Percentiles rank a stretch among this genome's conserved stretches.
These are phyloP conservation scores for Lathyrus oleraceus DNA, from an alignment of 306 rosid species.

Conservation along the genomic window DNA sequence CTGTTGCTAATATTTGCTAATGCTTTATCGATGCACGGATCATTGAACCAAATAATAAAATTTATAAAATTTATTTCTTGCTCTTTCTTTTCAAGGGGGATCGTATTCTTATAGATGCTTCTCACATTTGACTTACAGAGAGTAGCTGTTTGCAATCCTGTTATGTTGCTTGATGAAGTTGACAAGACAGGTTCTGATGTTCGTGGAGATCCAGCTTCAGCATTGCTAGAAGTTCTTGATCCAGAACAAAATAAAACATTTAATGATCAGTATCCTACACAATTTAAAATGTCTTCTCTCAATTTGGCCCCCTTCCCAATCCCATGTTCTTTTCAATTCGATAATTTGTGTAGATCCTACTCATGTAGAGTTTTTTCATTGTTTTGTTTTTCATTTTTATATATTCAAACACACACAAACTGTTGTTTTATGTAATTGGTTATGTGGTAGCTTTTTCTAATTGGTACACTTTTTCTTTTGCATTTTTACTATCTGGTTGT, in stretches of 20 bases:
- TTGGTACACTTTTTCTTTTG: constrained; percentile 18
- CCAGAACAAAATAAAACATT: constrained; percentile 93
- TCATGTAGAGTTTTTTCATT: background rate
- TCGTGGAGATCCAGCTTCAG: constrained; percentile 99
- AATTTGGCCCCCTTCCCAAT: background rate
- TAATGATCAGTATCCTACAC: constrained; percentile 97
- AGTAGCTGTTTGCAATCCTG: constrained; percentile 92
- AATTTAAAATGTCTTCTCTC: constrained; percentile 11
- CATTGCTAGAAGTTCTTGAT: constrained; percentile 97
- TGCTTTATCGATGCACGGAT: too few relatives aligned
- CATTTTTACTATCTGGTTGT: constrained; percentile 29
- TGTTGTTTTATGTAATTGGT: constrained; percentile 12
- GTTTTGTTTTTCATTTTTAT: background rate
- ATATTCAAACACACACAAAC: constrained; percentile 8
- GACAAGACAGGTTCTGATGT: constrained; percentile 99
- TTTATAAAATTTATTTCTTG: constrained; percentile 6
- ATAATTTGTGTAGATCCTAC: constrained; percentile 12
- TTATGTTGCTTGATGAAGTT: constrained; percentile 96
- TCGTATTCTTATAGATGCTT: constrained; percentile 29
- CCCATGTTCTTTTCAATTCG: background rate
- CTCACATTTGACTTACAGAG: constrained; percentile 49
- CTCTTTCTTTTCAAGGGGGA: background rate
- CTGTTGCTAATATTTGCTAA: too few relatives aligned
- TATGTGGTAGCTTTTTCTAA: constrained; percentile 24
- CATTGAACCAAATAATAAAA: constrained; percentile 17